phyloP scores from a whole-genome alignment of 352 stramenopile genomes.

The Saprolegnia diclina region DNA sequence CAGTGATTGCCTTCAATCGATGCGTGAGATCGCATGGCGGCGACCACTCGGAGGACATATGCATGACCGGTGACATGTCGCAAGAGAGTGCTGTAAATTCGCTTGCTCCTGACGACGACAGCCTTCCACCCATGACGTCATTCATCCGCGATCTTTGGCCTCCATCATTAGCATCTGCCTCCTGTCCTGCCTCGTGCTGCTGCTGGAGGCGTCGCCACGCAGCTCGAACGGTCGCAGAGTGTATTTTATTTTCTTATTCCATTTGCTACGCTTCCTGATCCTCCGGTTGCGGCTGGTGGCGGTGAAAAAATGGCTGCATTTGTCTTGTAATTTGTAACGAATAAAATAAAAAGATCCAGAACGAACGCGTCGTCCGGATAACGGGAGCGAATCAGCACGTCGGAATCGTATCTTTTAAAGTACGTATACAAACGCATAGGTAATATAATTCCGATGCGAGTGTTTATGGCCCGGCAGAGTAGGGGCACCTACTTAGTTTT shows the following conservation, averaged over 20 bases:
- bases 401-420: neutral
- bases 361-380: neutral
- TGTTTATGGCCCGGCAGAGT: neutral
- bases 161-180: too few species aligned
- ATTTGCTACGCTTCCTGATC: neutral
- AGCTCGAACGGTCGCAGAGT: neutral
- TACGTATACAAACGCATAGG: slow-evolving; percentile 10
- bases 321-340: neutral
- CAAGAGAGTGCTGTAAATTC: neutral
- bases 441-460: neutral
- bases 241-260: neutral
- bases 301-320: neutral
- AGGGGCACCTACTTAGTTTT: neutral
- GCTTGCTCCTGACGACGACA: neutral
- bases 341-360: neutral
- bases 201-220: neutral
- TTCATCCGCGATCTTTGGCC: neutral
- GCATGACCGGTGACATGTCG: too few species aligned
- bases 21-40: too few species aligned
- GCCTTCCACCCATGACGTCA: neutral
- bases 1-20: too few species aligned
- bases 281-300: neutral
- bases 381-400: neutral
- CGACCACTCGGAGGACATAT: too few species aligned
- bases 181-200: too few species aligned